These are phyloP conservation scores for Podaxis sp. DNA, from an alignment of 768 basidiomycete species.

Conservation along the genomic window DNA sequence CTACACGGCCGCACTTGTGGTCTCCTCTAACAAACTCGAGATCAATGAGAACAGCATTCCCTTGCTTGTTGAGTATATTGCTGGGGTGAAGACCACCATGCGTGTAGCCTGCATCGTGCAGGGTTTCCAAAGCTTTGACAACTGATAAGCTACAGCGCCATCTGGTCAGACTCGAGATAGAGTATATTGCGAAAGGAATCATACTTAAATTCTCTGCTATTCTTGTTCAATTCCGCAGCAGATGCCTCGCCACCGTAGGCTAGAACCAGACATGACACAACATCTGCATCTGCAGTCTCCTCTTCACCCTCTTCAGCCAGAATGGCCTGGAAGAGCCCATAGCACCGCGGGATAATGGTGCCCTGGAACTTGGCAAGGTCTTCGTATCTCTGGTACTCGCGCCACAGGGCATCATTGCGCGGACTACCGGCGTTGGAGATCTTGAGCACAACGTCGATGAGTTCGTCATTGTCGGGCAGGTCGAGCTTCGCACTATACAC, in stretches of 20 bases:
- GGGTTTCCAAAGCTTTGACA: constrained; percentile 6
- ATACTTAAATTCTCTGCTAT: constrained; percentile 8
- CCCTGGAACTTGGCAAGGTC: constrained; percentile 7
- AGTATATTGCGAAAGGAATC: not conserved
- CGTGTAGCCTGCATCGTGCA: constrained; percentile 8
- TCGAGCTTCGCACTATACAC: constrained; percentile 2
- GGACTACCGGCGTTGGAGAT: constrained; percentile 5
- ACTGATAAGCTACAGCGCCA: not conserved
- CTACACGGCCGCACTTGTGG: constrained; percentile 8
- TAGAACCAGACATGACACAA: constrained; percentile 9
- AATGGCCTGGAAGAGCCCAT: constrained; percentile 9
- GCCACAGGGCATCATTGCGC: constrained; percentile 5
- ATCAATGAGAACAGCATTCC: constrained; percentile 7
- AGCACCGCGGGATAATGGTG: constrained; percentile 5
- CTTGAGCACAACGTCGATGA: constrained; percentile 10
- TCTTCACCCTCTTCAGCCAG: not conserved
- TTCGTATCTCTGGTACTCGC: constrained; percentile 7
- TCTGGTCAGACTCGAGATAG: not conserved
- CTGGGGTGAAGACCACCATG: constrained; percentile 7
- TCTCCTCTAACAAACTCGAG: constrained; percentile 8
- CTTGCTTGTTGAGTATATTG: constrained; percentile 6
- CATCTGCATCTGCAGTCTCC: not conserved
- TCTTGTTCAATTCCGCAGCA: constrained; percentile 7
- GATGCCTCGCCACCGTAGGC: constrained; percentile 2
- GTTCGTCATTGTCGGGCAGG: constrained; percentile 1